These are phyloP conservation scores for Solanum habrochaites DNA, from an alignment of 257 asterid species.

Conservation along the genomic window DNA sequence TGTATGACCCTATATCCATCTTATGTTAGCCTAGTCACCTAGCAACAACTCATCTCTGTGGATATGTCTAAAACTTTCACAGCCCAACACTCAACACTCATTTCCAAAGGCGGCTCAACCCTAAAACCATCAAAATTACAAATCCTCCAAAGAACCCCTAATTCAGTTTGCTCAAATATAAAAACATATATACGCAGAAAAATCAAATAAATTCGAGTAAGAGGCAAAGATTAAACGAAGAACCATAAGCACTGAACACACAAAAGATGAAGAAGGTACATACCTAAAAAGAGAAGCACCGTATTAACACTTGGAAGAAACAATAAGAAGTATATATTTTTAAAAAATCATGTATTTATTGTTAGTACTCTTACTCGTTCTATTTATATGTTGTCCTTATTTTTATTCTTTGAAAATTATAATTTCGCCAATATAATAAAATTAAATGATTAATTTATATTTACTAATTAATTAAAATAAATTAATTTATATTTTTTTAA, in stretches of 20 bases:
- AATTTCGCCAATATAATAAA: no score
- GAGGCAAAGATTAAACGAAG: background rate
- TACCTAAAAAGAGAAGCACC: background rate
- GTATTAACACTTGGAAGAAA: background rate
- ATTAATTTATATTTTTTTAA: no score
- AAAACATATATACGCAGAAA: no score
- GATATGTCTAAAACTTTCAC: background rate
- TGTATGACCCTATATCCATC: background rate
- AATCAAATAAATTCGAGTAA: no score
- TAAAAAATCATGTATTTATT: no score
- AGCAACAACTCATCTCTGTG: background rate
- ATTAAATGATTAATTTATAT: no score
- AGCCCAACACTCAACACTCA: background rate
- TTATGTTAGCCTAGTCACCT: background rate
- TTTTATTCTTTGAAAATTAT: accelerated
- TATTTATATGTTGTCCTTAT: background rate
- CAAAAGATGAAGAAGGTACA: background rate
- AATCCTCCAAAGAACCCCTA: background rate
- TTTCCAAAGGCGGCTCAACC: background rate
- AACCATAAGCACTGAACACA: background rate
- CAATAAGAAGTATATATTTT: background rate
- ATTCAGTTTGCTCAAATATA: background rate
- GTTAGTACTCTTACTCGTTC: no score
- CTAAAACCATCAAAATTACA: background rate
- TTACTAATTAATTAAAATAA: accelerated